phyloP scores from a whole-genome alignment of 495 filamentous ascomycete species.

The Talaromyces wortmannii region DNA sequence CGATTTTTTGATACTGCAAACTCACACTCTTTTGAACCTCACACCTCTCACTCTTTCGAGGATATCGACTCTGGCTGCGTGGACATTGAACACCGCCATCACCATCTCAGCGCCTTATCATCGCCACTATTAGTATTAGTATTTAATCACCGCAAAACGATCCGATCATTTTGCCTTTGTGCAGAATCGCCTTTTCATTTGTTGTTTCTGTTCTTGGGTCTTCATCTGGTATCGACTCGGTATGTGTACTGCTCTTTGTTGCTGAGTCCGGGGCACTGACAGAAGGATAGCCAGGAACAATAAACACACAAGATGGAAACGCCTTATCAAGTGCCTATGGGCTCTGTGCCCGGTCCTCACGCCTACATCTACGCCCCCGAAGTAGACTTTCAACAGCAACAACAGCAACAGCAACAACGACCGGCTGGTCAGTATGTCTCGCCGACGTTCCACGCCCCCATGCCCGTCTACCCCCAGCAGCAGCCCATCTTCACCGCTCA shows the following conservation, averaged over 20 bases:
- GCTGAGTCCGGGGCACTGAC: neutral
- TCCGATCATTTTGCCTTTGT: neutral
- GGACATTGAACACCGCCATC: neutral
- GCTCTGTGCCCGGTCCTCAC: constrained; percentile 61
- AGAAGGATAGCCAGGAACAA: neutral
- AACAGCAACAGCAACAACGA: constrained; percentile 69
- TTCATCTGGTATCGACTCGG: neutral
- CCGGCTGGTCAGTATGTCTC: constrained; percentile 75
- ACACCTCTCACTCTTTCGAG: neutral
- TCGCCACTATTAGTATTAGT: neutral
- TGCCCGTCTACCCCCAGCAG: constrained; percentile 28
- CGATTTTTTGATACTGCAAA: neutral
- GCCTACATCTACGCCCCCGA: constrained; percentile 88
- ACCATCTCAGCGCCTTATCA: neutral
- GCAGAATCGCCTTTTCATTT: neutral
- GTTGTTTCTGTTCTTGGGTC: neutral
- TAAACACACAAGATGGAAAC: constrained; percentile 41
- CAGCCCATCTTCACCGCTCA: constrained; percentile 43
- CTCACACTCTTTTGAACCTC: neutral
- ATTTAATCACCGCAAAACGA: neutral
- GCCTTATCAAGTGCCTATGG: constrained; percentile 43
- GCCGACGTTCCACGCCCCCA: constrained; percentile 39
- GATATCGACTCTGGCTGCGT: neutral
- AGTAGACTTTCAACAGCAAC: constrained; percentile 63
- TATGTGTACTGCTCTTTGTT: neutral